Evolutionary conservation across 805 yeast species (phyloP).

Genomic region (Wickerhamomyces ciferrii): DNA sequence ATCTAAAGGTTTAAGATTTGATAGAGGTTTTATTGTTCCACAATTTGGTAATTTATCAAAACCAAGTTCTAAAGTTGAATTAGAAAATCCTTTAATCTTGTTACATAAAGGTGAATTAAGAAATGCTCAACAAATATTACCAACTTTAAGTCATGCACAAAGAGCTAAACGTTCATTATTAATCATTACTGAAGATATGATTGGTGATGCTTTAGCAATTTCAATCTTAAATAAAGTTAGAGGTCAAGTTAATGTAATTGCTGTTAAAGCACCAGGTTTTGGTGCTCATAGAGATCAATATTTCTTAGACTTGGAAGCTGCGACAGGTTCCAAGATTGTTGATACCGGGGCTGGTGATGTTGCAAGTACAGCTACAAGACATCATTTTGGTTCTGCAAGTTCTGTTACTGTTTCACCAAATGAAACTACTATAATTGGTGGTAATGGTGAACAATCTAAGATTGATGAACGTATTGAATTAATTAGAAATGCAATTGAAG

Average conservation of each 20-base stretch:
- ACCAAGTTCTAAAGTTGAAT: slow-evolving; percentile 87
- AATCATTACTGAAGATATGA: slow-evolving; percentile 92
- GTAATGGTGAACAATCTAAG: slow-evolving; percentile 80
- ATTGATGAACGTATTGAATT: slow-evolving; percentile 88
- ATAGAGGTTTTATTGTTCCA: slow-evolving; percentile 95
- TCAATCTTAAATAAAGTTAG: slow-evolving; percentile 94
- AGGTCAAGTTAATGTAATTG: slow-evolving; percentile 97
- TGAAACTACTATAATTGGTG: slow-evolving; percentile 91
- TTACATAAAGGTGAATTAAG: slow-evolving; percentile 25
- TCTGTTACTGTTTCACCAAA: slow-evolving; percentile 91
- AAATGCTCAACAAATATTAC: slow-evolving; percentile 50
- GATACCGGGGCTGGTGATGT: slow-evolving; percentile 94
- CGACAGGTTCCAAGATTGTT: slow-evolving; percentile 84
- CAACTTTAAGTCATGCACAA: slow-evolving; percentile 89
- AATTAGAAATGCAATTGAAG: slow-evolving; percentile 76
- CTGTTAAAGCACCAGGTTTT: slow-evolving; percentile 98
- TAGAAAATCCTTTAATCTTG: slow-evolving; percentile 86
- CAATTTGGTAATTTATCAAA: slow-evolving; percentile 78
- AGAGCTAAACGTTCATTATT: slow-evolving; percentile 89
- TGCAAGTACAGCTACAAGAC: slow-evolving; percentile 90
- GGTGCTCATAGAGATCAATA: slow-evolving; percentile 98
- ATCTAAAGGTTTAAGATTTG: slow-evolving; percentile 97
- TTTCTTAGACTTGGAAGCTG: slow-evolving; percentile 89
- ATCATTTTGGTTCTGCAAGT: slow-evolving; percentile 86
- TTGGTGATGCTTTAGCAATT: slow-evolving; percentile 98